Evolutionary conservation across 2,329 filamentous ascomycete genomes (phyloP).

Genomic region (Xylaria sp.): DNA sequence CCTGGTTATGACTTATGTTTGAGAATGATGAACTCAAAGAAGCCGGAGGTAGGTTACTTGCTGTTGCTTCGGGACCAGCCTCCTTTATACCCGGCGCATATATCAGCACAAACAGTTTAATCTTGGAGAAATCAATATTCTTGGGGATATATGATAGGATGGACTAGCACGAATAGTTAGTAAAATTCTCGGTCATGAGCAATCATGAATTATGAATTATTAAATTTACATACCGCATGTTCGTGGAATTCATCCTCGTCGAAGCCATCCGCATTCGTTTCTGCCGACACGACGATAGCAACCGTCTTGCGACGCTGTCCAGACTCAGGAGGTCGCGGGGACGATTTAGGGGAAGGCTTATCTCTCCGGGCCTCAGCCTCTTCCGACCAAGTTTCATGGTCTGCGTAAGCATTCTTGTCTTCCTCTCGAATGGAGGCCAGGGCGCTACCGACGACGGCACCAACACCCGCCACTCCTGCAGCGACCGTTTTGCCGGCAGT

Average conservation of each 20-base stretch:
- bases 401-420: constrained; percentile 80
- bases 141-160: constrained; percentile 90
- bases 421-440: constrained; percentile 87
- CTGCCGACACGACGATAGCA: constrained; percentile 88
- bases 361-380: constrained; percentile 78
- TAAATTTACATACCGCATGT: constrained; percentile 78
- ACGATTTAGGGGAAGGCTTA: constrained; percentile 51
- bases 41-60: constrained; percentile 67
- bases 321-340: constrained; percentile 49
- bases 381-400: constrained; percentile 93
- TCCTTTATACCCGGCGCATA: constrained; percentile 86
- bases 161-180: constrained; percentile 62
- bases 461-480: constrained; percentile 84
- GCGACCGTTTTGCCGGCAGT: constrained; percentile 83
- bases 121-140: constrained; percentile 76
- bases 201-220: neutral
- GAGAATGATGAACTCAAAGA: constrained; percentile 86
- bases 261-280: constrained; percentile 68
- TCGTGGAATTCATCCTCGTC: constrained; percentile 74
- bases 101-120: constrained; percentile 88
- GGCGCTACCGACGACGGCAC: constrained; percentile 83
- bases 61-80: constrained; percentile 62
- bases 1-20: constrained; percentile 82
- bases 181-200: neutral
- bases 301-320: constrained; percentile 76